Conservation (phyloP, 306 rosid species). For the Quercus aquifolioides region DNA sequence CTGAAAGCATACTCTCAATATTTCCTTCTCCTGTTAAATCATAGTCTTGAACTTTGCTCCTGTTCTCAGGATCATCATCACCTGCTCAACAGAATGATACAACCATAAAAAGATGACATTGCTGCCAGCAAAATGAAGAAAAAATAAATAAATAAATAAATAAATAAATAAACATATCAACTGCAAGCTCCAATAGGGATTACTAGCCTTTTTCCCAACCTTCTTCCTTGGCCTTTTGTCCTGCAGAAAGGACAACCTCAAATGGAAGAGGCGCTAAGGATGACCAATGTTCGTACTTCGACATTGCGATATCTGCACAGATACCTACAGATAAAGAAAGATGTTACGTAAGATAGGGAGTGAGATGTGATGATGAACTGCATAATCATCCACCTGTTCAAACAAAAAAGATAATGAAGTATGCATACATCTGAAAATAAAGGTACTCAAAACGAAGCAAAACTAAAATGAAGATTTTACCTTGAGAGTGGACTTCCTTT, state of each 20-base stretch:
- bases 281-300: conserved; percentile 92
- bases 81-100: conserved; percentile 43
- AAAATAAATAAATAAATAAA: no score
- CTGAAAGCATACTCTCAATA: conserved; percentile 93
- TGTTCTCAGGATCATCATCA: conserved; percentile 60
- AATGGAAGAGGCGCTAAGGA: conserved; percentile 98
- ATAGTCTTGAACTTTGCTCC: conserved; percentile 69
- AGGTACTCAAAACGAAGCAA: background rate
- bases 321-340: conserved; percentile 57
- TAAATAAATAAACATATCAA: background rate
- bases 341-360: conserved; percentile 24
- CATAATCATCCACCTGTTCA: conserved; percentile 5
- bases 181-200: conserved; percentile 16
- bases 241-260: conserved; percentile 95
- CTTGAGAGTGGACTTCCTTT: no score
- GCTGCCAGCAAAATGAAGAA: background rate
- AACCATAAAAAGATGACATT: conserved; percentile 12
- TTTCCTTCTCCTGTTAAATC: conserved; percentile 97
- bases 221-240: conserved; percentile 97
- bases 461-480: background rate
- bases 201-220: conserved; percentile 77
- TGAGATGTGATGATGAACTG: conserved; percentile 7
- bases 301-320: conserved; percentile 85
- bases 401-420: conserved; percentile 5
- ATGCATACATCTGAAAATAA: background rate